Conservation (phyloP, 2,329 filamentous ascomycete genomes). For the Fusarium chlamydosporum region DNA sequence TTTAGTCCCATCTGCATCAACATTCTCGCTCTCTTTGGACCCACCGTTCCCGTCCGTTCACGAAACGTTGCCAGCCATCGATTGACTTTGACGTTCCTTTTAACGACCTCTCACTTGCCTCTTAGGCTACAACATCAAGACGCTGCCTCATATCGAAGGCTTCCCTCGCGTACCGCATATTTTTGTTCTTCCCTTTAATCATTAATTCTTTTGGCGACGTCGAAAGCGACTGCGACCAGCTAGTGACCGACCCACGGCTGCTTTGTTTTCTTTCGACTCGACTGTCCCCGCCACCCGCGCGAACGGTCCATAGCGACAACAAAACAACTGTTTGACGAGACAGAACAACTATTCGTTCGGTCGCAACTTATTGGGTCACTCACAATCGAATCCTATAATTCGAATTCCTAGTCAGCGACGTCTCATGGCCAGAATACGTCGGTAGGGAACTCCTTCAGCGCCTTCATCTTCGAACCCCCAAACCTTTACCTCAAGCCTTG, state of each 20-base stretch:
- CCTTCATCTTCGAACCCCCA: constrained; percentile 30
- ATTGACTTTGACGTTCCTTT: constrained; percentile 40
- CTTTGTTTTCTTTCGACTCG: constrained; percentile 51
- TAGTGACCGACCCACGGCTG: constrained; percentile 40
- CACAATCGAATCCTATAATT: constrained; percentile 18
- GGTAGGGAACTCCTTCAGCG: constrained; percentile 42
- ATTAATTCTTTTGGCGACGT: constrained; percentile 42
- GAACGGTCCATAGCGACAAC: constrained; percentile 43
- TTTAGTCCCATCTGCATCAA: constrained; percentile 24
- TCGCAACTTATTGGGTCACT: constrained; percentile 21
- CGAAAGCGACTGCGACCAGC: constrained; percentile 36
- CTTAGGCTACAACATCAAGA: constrained; percentile 15
- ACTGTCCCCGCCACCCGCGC: constrained; percentile 46
- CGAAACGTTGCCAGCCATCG: constrained; percentile 46
- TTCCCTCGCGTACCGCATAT: constrained; percentile 6
- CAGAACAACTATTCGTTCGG: constrained; percentile 14
- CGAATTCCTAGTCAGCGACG: constrained; percentile 14
- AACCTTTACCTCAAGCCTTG: constrained; percentile 23
- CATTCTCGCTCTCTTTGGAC: constrained; percentile 39
- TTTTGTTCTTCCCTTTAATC: constrained; percentile 40
- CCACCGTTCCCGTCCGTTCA: constrained; percentile 47
- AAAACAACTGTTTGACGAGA: constrained; percentile 28
- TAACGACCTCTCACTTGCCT: constrained; percentile 30
- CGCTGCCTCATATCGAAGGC: constrained; percentile 8
- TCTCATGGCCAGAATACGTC: constrained; percentile 51